Evolutionary conservation across 495 filamentous ascomycete species (phyloP), one percentile per base, ranked within the genome.

Genomic region (Annulohypoxylon bovei): DNA sequence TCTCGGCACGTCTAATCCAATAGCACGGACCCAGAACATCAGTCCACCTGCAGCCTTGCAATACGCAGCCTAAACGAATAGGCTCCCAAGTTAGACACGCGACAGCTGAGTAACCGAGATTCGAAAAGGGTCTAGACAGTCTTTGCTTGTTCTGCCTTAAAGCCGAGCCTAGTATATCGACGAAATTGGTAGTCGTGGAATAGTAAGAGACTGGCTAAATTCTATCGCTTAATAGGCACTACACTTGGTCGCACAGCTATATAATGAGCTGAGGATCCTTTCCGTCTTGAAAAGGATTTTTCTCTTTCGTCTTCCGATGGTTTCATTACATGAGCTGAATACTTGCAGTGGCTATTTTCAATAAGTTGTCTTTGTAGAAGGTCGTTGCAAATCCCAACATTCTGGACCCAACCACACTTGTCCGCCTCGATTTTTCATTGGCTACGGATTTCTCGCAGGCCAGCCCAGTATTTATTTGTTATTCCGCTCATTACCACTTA

Each of bases 1-100:
- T 71, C 58, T 71, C 69, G 69, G 69, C 63, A 71, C 52, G 58
- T 67, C 53, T 30, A 49, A 37, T 49, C 69, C 69, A 71, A 71
- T 67, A 35, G 53, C 37, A 54, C 16, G 59, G 52, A 20, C 9
- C 52, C 20, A 71, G 54, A 71, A 37, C 59, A 71, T 40, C 63
- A 64, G 52, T 71, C 63, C 63, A 67, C 58, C 32, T 67, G 59
- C 59, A 71, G 69, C 69, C 69, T 67, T 67, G 69, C 58, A 63
- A 63, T 44, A 67, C 57, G 35, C 35, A 57, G 57, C 58, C 57
- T 58, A 62, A 54, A 70, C 57, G 35, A 50, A n/a, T 61, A 32
- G 50, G 23, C 62, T 57, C 53, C 27, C 42, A 9, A 40, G 62
- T 42, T 62, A 67, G 52, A 30, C 33, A 53, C 30, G 62, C 50